Evolutionary conservation across 176 grass and related monocot genomes (phyloP).

Genomic region (Raddia distichophylla): DNA sequence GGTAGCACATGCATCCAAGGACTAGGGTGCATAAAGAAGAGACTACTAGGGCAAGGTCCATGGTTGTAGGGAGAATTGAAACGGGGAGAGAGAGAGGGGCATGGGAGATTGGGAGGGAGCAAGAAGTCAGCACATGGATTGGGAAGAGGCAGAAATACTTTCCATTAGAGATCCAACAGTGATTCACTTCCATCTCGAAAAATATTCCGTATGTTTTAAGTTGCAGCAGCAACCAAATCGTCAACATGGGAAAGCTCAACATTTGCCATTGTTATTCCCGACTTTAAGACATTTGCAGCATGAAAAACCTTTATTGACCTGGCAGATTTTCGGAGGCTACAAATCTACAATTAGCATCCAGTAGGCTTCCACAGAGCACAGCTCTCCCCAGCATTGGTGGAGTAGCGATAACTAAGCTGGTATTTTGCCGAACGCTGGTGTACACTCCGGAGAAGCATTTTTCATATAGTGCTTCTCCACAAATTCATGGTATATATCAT

Average conservation of each 20-base stretch:
- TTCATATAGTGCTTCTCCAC: not conserved
- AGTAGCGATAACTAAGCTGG: not conserved
- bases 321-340: not conserved
- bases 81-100: too few relatives aligned
- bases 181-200: too few relatives aligned
- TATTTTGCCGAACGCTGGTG: not conserved
- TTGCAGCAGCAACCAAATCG: not conserved
- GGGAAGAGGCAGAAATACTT: too few relatives aligned
- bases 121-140: too few relatives aligned
- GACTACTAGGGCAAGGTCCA: too few relatives aligned
- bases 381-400: slow-evolving; percentile 12
- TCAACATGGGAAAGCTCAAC: not conserved
- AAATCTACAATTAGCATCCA: not conserved
- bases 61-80: too few relatives aligned
- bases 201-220: too few relatives aligned
- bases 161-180: too few relatives aligned
- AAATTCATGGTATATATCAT: slow-evolving; percentile 24
- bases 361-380: not conserved
- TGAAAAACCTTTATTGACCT: slow-evolving; percentile 36
- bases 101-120: too few relatives aligned
- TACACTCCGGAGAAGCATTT: slow-evolving; percentile 1
- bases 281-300: slow-evolving; percentile 32
- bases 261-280: slow-evolving; percentile 22
- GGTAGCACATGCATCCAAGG: too few relatives aligned
- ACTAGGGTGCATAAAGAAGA: too few relatives aligned